Evolutionary conservation across 192 early-diverging fungal species (phyloP), one percentile per base, ranked within the genome.

Genomic region (Allomyces macrogynus): DNA sequence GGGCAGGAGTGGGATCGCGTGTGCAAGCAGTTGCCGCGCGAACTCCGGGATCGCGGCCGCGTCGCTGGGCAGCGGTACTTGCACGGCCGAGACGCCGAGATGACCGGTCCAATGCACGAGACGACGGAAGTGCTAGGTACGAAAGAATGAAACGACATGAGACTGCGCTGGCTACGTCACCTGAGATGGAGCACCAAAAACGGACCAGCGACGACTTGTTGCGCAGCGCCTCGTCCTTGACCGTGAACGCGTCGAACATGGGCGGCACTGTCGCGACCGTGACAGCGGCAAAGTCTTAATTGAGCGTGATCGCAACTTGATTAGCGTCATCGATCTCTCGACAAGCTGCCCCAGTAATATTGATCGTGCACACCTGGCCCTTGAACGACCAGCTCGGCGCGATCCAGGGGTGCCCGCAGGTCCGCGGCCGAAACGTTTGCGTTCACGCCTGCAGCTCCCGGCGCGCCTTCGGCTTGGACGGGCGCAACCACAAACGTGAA

Each of bases 91-190:
- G 10, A 90, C 57, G 1, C 86, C 85, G 24, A 91, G 64, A 72
- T 91, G 87, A 10, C 78, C 66, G 0, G 78, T 82, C 86, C 85
- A 91, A n/a, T 57, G 12, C 12, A 57, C 12, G 16, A 57, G 49
- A n/a, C 49, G 49, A 5, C 20, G 49, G 16, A 57, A n/a, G 49
- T 57, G 49, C 49, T 57, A 10, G 12, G 44, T 54, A 27, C 32
- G 32, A 0, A 7, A 40, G 32, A 40, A 8, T 7, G 32, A 8
- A 0, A 20, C 20, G 12, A 57, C 49, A 57, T 20, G 16, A 57
- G 12, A 10, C 20, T 57, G 49, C 1, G 20, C 49, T 14, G 49
- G 49, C 20, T 5, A 20, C 20, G 0, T 57, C 9, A 4, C 9
- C 20, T 1, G 12, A n/a, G 16, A 4, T 5, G 0, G 0, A 5